Percentiles rank a stretch among this genome's conserved stretches.
These are phyloP conservation scores for Lasiodiplodia sp. DNA, from an alignment of 2,329 filamentous ascomycete species.

Conservation along the genomic window DNA sequence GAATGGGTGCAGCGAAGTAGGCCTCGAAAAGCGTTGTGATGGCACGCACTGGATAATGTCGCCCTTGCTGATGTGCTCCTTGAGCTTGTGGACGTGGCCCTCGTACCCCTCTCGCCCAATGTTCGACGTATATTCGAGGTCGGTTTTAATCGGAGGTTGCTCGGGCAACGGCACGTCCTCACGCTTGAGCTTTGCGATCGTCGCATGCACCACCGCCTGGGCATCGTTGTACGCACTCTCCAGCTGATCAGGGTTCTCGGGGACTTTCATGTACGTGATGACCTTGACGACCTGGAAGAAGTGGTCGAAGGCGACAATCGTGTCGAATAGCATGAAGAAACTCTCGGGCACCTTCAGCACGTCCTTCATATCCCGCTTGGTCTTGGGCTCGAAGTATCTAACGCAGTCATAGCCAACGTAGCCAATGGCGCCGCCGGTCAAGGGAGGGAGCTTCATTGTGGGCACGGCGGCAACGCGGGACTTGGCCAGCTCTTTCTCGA, in stretches of 20 bases:
- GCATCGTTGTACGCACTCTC: constrained; percentile 75
- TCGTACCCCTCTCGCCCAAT: constrained; percentile 90
- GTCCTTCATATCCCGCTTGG: constrained; percentile 87
- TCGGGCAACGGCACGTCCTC: constrained; percentile 79
- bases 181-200: constrained; percentile 75
- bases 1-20: constrained; percentile 92
- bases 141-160: constrained; percentile 74
- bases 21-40: constrained; percentile 88
- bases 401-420: constrained; percentile 99
- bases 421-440: constrained; percentile 92
- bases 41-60: constrained; percentile 99
- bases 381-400: constrained; percentile 97
- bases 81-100: constrained; percentile 82
- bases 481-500: constrained; percentile 81
- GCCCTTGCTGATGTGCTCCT: constrained; percentile 87
- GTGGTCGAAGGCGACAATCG: constrained; percentile 91
- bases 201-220: constrained; percentile 67
- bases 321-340: constrained; percentile 96
- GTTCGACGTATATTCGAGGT: constrained; percentile 88
- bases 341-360: constrained; percentile 89
- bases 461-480: constrained; percentile 85
- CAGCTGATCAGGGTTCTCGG: constrained; percentile 60
- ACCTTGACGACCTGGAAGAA: constrained; percentile 94
- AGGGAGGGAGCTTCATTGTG: constrained; percentile 79
- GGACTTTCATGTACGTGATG: constrained; percentile 85